A percentile compares a stretch with the other conserved stretches of the same genome.
Conservation (phyloP, 2,329 filamentous ascomycete species). For the Aspergillus oerlinghausenensis region DNA sequence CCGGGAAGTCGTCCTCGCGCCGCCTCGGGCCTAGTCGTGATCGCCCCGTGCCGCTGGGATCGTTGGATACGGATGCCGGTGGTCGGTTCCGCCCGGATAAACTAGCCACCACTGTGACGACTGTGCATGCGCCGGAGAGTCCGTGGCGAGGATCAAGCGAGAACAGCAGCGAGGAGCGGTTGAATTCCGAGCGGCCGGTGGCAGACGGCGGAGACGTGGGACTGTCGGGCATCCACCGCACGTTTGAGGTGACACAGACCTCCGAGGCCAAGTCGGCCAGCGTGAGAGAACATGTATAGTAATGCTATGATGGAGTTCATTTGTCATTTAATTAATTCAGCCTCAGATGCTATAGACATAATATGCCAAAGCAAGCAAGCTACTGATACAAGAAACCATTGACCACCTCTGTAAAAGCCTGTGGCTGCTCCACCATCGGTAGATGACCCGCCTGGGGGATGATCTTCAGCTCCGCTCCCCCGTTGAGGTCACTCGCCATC, state of each 20-base stretch:
- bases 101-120: conserved; percentile 25
- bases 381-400: conserved; percentile 48
- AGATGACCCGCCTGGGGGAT: conserved; percentile 72
- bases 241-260: conserved; percentile 27
- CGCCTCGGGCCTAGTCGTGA: conserved; percentile 14
- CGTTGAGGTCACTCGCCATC: conserved; percentile 59
- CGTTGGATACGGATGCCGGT: conserved; percentile 16
- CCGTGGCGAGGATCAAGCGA: conserved; percentile 16
- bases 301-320: not conserved
- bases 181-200: conserved; percentile 17
- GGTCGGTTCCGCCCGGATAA: conserved; percentile 27
- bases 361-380: not conserved
- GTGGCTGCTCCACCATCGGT: conserved; percentile 75
- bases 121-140: conserved; percentile 18
- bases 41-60: conserved; percentile 21
- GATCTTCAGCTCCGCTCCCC: conserved; percentile 56
- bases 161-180: conserved; percentile 26
- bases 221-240: conserved; percentile 22
- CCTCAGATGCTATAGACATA: not conserved
- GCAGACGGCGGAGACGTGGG: conserved; percentile 15
- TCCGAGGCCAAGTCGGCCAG: conserved; percentile 7
- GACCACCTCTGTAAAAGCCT: conserved; percentile 62
- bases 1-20: conserved; percentile 15
- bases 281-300: conserved; percentile 18
- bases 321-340: not conserved